phyloP scores from a whole-genome alignment of 495 filamentous ascomycete species.

The Podospora comata region DNA sequence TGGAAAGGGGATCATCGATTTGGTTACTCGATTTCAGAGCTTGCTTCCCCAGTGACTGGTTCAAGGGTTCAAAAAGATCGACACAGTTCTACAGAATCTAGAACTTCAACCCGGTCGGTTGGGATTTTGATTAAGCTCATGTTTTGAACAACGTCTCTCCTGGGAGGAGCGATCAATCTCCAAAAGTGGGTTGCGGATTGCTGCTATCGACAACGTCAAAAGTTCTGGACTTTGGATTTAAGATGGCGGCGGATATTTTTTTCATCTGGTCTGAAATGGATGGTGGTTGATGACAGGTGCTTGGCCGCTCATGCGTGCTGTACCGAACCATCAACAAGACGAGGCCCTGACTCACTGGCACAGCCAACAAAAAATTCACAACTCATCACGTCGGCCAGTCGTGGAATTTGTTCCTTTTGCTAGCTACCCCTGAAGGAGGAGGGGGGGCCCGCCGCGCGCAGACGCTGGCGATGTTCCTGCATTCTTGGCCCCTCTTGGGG shows the following conservation, averaged over 20 bases:
- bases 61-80: not conserved
- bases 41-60: not conserved
- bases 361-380: not conserved
- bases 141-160: not conserved
- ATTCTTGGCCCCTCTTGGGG: not conserved
- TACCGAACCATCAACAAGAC: not conserved
- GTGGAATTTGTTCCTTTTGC: not conserved
- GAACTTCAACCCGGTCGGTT: not conserved
- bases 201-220: not conserved
- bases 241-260: not conserved
- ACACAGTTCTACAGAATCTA: not conserved
- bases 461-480: not conserved
- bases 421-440: not conserved
- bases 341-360: not conserved
- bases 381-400: not conserved
- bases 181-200: not conserved
- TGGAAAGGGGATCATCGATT: not conserved
- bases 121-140: not conserved
- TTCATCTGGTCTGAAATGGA: not conserved
- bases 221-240: not conserved
- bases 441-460: not conserved
- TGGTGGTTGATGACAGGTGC: not conserved
- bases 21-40: not conserved
- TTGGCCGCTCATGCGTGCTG: too few species aligned
- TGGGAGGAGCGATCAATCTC: not conserved